phyloP scores from a whole-genome alignment of 306 rosid species.

The Quercus alba region DNA sequence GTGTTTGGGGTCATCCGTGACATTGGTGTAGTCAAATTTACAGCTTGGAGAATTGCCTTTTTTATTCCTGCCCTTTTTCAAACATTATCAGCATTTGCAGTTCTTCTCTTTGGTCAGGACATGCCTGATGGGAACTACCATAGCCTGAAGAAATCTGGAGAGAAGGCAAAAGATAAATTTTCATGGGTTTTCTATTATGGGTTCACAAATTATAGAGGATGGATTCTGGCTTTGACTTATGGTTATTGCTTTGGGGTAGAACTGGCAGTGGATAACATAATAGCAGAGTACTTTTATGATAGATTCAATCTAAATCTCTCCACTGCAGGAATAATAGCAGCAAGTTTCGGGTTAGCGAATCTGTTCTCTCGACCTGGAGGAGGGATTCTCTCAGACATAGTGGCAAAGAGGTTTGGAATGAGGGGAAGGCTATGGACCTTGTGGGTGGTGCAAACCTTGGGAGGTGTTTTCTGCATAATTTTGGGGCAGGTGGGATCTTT shows the following conservation, averaged over 20 bases:
- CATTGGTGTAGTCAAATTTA: conserved; percentile 57
- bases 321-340: conserved; percentile 78
- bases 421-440: conserved; percentile 82
- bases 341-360: conserved; percentile 77
- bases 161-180: conserved; percentile 54
- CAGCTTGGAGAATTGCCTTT: conserved; percentile 84
- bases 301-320: conserved; percentile 64
- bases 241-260: conserved; percentile 94
- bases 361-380: conserved; percentile 71
- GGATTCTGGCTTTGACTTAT: conserved; percentile 79
- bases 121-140: conserved; percentile 73
- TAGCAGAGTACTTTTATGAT: conserved; percentile 81
- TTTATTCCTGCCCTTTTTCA: conserved; percentile 74
- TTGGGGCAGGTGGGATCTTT: conserved; percentile 58
- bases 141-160: conserved; percentile 53
- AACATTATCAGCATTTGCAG: conserved; percentile 52
- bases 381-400: conserved; percentile 56
- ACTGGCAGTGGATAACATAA: conserved; percentile 65
- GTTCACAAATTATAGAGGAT: conserved; percentile 66
- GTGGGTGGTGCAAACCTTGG: conserved; percentile 65
- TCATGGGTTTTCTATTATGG: conserved; percentile 50
- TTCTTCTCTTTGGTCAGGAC: conserved; percentile 62
- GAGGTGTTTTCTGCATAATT: conserved; percentile 62
- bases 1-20: conserved; percentile 51
- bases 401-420: conserved; percentile 72